Percentiles rank a stretch among this genome's conserved stretches.
Conservation (phyloP, 768 basidiomycete genomes). For the Gymnopilus dilepis region DNA sequence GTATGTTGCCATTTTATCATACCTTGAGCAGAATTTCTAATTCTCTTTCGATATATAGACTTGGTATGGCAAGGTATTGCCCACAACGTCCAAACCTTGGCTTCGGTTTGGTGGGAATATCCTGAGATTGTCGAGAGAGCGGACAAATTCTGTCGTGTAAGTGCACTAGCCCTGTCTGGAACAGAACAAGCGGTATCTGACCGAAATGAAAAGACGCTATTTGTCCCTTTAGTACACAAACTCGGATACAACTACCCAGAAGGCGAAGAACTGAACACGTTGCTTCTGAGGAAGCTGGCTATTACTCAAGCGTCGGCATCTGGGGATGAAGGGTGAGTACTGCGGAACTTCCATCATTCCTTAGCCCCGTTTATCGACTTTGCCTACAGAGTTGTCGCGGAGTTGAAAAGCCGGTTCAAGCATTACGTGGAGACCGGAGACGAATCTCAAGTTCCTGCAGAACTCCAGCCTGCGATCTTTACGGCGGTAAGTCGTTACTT, state of each 20-base stretch:
- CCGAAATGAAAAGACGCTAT: conserved; percentile 51
- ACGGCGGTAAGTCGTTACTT: conserved; percentile 44
- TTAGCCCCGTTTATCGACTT: conserved; percentile 4
- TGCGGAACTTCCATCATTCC: background rate
- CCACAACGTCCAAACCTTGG: conserved; percentile 56
- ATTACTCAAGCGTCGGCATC: conserved; percentile 54
- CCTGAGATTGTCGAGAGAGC: conserved; percentile 54
- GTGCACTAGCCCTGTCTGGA: conserved; percentile 16
- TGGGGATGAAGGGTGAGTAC: conserved; percentile 32
- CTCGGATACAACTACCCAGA: conserved; percentile 79
- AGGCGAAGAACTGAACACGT: conserved; percentile 68
- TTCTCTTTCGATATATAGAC: conserved; percentile 44
- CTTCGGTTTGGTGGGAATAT: conserved; percentile 86
- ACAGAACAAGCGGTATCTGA: background rate
- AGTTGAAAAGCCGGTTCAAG: conserved; percentile 73
- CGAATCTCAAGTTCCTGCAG: conserved; percentile 78
- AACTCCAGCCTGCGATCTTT: conserved; percentile 67
- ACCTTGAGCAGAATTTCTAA: background rate
- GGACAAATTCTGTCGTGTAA: conserved; percentile 63
- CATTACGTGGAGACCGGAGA: conserved; percentile 74
- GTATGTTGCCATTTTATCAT: conserved; percentile 37
- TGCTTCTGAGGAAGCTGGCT: conserved; percentile 76
- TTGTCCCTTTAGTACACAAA: conserved; percentile 75
- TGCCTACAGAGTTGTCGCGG: conserved; percentile 68
- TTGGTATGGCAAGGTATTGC: conserved; percentile 82